A percentile compares a stretch with the other conserved stretches of the same genome.
These are phyloP conservation scores for Salix koriyanagi DNA, from an alignment of 345 rosid species.

Conservation along the genomic window DNA sequence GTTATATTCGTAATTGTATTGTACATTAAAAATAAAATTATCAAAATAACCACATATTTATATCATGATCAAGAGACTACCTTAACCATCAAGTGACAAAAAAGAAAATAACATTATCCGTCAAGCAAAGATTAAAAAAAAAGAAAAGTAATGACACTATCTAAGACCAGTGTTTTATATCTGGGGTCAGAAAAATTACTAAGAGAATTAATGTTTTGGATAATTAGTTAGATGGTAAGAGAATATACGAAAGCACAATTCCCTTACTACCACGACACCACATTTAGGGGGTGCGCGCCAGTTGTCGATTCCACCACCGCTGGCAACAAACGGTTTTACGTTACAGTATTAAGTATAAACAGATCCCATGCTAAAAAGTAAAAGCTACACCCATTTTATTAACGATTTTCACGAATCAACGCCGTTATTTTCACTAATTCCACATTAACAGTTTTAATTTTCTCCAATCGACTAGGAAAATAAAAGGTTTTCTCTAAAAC, in stretches of 20 bases:
- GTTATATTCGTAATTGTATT: too few relatives aligned
- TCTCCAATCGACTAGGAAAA: neutral
- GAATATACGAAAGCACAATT: slow-evolving; percentile 17
- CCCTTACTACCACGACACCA: neutral
- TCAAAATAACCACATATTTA: too few relatives aligned
- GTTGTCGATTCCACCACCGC: neutral
- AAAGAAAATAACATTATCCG: too few relatives aligned
- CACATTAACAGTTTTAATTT: too few relatives aligned
- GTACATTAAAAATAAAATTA: too few relatives aligned
- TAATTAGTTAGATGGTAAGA: neutral
- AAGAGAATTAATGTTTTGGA: too few relatives aligned
- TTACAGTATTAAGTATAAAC: neutral
- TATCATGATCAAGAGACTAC: too few relatives aligned
- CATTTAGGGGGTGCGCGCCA: neutral
- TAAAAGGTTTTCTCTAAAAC: slow-evolving; percentile 8
- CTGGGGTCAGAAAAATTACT: too few relatives aligned
- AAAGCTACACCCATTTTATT: slow-evolving; percentile 10
- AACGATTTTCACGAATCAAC: neutral
- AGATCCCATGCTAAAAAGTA: neutral
- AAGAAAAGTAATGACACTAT: too few relatives aligned
- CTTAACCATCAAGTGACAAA: too few relatives aligned
- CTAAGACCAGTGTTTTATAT: too few relatives aligned
- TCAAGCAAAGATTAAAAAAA: too few relatives aligned
- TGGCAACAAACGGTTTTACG: slow-evolving; percentile 10
- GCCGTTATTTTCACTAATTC: neutral